Base-by-base conservation (phyloP, 2,329 filamentous ascomycete genomes). In the Arthroderma sp. region DNA sequence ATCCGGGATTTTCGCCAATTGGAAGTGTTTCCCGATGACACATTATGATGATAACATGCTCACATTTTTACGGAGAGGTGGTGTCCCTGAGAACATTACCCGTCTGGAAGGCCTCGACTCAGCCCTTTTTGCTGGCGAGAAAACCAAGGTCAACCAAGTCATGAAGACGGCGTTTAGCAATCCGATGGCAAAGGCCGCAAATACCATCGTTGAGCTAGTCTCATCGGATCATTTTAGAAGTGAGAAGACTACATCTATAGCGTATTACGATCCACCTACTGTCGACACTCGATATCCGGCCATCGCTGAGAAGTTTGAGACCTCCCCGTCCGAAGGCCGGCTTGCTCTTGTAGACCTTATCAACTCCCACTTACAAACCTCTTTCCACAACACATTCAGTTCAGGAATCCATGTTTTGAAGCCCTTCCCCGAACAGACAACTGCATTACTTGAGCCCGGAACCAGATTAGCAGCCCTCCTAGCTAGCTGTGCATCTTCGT, bases 1-100 rank as follows among this genome's bases (percentile, higher is more conserved):
- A 8, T 81, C 80, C 11, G 91, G 91, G 1, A 66, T 96, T 32
- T 71, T 96, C 40, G 74, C 82, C 10, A 80, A 89, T 59, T 82
- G 82, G 64, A 73, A 83, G n/a, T 73, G 86, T 28, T 73, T 94
- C 42, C 91, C 91, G 3, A 94, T 95, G 83, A 84, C 77, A 0
- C 61, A 77, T 11, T 76, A 79, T 52, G 77, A 88, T 48, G 85
- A 94, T 56, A 62, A 75, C 2, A 70, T 89, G 47, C 67, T 96
- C 36, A 64, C 71, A 0, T 85, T 80, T 53, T 69, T 96, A 47
- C 79, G 88, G 43, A 74, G 81, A 33, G 86, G 84, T 32, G 75
- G 86, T 48, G 89, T 82, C 55, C 79, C 83, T 1, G 67, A 73
- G 32, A 65, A 93, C 51, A 89, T 82, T 4, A 63, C 57, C 3